Evolutionary conservation across 1,139 yeast genomes (phyloP), one percentile per base, ranked within the genome.

Genomic region (Arxiozyma bovina): DNA sequence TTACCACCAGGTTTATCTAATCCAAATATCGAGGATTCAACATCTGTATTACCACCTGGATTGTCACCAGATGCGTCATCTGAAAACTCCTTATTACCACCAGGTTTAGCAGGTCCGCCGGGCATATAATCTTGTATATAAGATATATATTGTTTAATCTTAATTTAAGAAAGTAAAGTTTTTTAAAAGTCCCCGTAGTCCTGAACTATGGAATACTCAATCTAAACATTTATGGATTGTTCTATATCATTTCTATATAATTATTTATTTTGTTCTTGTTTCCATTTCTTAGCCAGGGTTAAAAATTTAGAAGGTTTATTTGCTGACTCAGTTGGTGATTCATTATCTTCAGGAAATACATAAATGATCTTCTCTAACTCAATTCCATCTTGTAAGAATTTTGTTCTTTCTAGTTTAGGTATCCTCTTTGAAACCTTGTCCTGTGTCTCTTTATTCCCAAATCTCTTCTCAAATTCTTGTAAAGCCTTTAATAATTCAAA

Each of bases 201-300:
- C 17, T n/a, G 17, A 34, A 34, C n/a, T 12, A 34, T 34, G 11
- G 9, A 6, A 27, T 27, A 27, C 6, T 15, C 6, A 15, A 34
- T 34, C n/a, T n/a, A 34, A 34, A 34, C 12, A 34, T 34, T 15
- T 12, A 34, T 34, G 8, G 4, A 34, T 3, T 34, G 40, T 15
- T 15, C 4, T 45, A 45, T 38, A 15, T 27, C n/a, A 22, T 22
- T 5, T 20, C 8, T 43, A 43, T 43, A 21, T 7, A 12, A 12
- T 20, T 45, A 25, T 30, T 50, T 45, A 38, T 43, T 45, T 17
- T 58, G 57, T 41, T 55, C 57, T 49, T 66, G 61, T 46, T 71
- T 62, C 91, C 88, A 85, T 66, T 78, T 78, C 66, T 76, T 77
- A 12, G 89, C 93, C 65, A 80, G 79, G 55, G 77, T 81, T 69